These are phyloP conservation scores for Cornus florida DNA, from an alignment of 148 eudicot species.

Conservation along the genomic window DNA sequence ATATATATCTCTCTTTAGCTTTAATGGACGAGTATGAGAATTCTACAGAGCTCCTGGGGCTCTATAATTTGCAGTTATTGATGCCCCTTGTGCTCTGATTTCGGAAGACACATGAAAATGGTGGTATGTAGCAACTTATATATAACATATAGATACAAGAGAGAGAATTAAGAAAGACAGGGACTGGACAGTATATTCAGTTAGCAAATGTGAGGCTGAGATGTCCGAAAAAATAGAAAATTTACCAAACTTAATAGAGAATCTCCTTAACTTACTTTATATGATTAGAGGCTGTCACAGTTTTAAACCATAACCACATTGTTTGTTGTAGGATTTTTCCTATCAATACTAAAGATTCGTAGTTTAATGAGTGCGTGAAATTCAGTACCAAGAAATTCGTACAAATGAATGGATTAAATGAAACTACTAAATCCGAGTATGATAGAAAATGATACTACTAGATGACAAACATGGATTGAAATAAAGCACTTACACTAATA, in stretches of 20 bases:
- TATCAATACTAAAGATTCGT: background rate
- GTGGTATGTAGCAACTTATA: background rate
- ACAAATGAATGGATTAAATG: background rate
- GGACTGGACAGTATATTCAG: background rate
- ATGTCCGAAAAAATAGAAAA: background rate
- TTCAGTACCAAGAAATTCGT: too few relatives aligned
- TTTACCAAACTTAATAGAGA: background rate
- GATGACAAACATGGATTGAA: too few relatives aligned
- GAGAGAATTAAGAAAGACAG: background rate
- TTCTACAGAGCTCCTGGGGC: background rate
- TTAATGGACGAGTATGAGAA: background rate
- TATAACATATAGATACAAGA: background rate
- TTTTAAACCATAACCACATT: too few relatives aligned
- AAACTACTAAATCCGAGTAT: background rate
- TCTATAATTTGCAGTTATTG: background rate
- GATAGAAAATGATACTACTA: too few relatives aligned
- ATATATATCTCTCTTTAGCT: background rate
- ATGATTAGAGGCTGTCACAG: background rate
- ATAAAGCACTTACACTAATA: too few relatives aligned
- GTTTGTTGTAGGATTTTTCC: background rate
- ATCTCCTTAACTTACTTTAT: background rate
- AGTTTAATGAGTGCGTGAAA: background rate
- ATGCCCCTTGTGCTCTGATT: background rate
- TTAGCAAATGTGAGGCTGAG: background rate
- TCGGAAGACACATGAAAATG: background rate